Conservation (phyloP, 2,329 filamentous ascomycete species). For the Alternaria consortialis region DNA sequence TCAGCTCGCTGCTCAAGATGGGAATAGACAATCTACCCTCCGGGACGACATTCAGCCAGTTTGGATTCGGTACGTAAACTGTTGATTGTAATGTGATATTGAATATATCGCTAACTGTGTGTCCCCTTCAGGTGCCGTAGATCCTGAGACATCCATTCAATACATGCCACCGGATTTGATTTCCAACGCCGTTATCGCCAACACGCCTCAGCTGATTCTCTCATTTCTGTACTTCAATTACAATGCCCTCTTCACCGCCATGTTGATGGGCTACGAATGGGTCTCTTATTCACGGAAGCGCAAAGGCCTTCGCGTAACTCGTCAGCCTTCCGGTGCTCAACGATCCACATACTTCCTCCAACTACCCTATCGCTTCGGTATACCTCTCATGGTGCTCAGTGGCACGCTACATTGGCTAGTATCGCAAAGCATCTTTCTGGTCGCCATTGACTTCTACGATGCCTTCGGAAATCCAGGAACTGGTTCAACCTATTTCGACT, state of each 20-base stretch:
- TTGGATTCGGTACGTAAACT: no score
- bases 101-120: no score
- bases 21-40: no score
- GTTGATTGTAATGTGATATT: no score
- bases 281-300: conserved; percentile 47
- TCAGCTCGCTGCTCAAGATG: no score
- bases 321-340: conserved; percentile 43
- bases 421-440: conserved; percentile 55
- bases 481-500: not conserved
- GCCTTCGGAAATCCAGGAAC: not conserved
- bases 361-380: conserved; percentile 50
- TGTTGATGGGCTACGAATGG: conserved; percentile 60
- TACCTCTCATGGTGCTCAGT: conserved; percentile 48
- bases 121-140: conserved; percentile 2
- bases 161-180: no score
- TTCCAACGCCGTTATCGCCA: conserved; percentile 38
- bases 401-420: conserved; percentile 54
- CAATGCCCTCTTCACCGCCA: conserved; percentile 58
- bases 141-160: not conserved
- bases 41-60: no score
- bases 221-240: conserved; percentile 58
- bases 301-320: conserved; percentile 51
- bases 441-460: conserved; percentile 38
- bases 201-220: conserved; percentile 58
- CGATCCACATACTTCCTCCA: conserved; percentile 53